These are phyloP conservation scores for Tetrastigma voinierianum DNA, from an alignment of 164 flowering plant genomes.

Conservation along the genomic window DNA sequence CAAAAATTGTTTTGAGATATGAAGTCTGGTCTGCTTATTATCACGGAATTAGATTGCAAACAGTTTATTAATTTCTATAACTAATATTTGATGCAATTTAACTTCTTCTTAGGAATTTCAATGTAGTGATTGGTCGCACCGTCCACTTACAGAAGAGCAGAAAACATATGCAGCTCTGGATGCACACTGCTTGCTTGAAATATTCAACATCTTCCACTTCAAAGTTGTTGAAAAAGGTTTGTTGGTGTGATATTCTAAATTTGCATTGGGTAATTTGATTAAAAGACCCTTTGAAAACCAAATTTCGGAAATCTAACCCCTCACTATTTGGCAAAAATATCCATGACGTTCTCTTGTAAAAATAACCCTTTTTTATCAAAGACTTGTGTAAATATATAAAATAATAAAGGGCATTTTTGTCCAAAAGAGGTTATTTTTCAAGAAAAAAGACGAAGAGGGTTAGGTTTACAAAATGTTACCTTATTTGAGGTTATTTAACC, in stretches of 20 bases:
- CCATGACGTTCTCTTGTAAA: too few species aligned
- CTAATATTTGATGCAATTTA: slow-evolving; percentile 6
- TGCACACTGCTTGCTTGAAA: slow-evolving; percentile 81
- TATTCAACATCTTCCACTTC: slow-evolving; percentile 55
- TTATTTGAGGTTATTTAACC: too few species aligned
- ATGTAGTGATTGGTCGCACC: slow-evolving; percentile 96
- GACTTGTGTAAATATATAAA: too few species aligned
- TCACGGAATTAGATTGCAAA: not conserved
- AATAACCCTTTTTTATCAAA: too few species aligned
- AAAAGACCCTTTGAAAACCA: too few species aligned
- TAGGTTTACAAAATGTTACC: not conserved
- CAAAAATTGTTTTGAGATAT: too few species aligned
- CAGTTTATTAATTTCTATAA: not conserved
- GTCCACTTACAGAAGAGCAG: slow-evolving; percentile 90
- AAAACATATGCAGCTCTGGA: slow-evolving; percentile 86
- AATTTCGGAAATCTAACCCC: too few species aligned
- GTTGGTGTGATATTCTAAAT: slow-evolving; percentile 3
- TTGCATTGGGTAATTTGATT: not conserved
- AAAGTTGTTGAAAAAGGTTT: slow-evolving; percentile 62
- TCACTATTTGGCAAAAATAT: too few species aligned
- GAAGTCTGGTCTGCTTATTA: not conserved
- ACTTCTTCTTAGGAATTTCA: slow-evolving; percentile 76
- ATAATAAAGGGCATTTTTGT: too few species aligned
- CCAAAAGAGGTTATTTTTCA: too few species aligned
- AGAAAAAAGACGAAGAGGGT: too few species aligned